Evolutionary conservation across 306 rosid genomes (phyloP).

Genomic region (Herpetospermum pedunculosum): DNA sequence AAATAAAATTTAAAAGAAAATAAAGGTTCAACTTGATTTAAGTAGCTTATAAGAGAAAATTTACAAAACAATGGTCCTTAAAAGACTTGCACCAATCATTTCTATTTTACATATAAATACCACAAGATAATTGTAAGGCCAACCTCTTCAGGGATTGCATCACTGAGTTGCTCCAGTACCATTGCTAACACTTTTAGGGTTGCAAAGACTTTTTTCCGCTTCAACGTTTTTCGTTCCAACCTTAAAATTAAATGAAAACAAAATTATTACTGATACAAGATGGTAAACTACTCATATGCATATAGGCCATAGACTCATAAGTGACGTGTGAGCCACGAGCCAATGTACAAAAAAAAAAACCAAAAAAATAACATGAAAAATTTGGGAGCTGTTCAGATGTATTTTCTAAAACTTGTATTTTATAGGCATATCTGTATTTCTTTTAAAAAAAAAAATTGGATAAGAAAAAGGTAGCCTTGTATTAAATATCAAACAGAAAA

Average conservation of each 20-base stretch:
- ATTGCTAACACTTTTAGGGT: conserved; percentile 71
- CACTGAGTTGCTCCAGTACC: conserved; percentile 64
- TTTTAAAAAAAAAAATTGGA: not conserved
- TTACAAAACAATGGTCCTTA: not conserved
- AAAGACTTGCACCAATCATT: not conserved
- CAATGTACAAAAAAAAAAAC: not conserved
- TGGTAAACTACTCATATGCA: not conserved
- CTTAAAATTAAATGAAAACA: conserved; percentile 22
- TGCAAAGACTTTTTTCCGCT: conserved; percentile 84
- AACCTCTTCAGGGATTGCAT: conserved; percentile 90
- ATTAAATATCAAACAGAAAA: not conserved
- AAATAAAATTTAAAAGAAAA: too few relatives aligned
- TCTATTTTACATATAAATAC: not conserved
- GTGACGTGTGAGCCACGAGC: not conserved
- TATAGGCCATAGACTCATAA: not conserved
- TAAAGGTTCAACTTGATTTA: not conserved
- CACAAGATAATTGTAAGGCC: conserved; percentile 2
- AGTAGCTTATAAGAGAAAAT: not conserved
- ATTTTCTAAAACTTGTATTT: not conserved
- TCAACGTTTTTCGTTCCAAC: conserved; percentile 73
- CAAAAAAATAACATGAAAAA: not conserved
- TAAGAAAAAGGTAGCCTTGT: not conserved
- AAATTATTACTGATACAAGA: not conserved
- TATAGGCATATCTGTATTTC: not conserved
- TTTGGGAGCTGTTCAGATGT: not conserved